Evolutionary conservation across 1,139 yeast genomes (phyloP).

Genomic region (Zygosaccharomyces pseudobailii): DNA sequence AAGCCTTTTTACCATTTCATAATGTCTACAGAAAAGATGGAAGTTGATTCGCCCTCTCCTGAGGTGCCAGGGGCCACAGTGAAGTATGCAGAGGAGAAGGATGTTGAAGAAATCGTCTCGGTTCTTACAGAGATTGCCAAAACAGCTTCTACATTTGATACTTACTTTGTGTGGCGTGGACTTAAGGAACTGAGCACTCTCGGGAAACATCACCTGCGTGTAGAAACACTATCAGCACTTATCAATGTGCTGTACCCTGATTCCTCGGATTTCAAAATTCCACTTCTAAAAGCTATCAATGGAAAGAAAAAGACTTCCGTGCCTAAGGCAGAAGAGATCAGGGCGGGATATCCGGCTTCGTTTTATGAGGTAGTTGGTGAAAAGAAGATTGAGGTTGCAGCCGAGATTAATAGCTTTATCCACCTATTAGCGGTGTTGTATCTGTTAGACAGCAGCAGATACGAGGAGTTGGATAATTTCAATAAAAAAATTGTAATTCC

Average conservation of each 20-base stretch:
- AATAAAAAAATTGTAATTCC: slow-evolving; percentile 47
- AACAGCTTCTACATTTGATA: slow-evolving; percentile 75
- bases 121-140: slow-evolving; percentile 40
- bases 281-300: slow-evolving; percentile 41
- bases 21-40: slow-evolving; percentile 28
- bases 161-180: slow-evolving; percentile 80
- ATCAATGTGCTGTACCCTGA: slow-evolving; percentile 52
- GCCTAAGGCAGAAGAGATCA: slow-evolving; percentile 29
- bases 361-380: slow-evolving; percentile 29
- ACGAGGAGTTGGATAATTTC: slow-evolving; percentile 47
- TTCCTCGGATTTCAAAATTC: slow-evolving; percentile 39
- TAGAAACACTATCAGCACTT: slow-evolving; percentile 49
- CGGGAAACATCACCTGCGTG: slow-evolving; percentile 54
- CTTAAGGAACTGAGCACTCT: slow-evolving; percentile 76
- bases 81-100: slow-evolving; percentile 24
- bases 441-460: slow-evolving; percentile 58
- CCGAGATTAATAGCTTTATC: slow-evolving; percentile 77
- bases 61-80: slow-evolving; percentile 25
- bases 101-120: slow-evolving; percentile 30
- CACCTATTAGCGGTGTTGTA: slow-evolving; percentile 75
- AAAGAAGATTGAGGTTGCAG: slow-evolving; percentile 42
- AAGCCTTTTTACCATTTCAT: background rate
- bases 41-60: slow-evolving; percentile 22
- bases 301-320: slow-evolving; percentile 35
- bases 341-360: slow-evolving; percentile 31